Evolutionary conservation across 208 protist genomes (phyloP), one percentile per base, ranked within the genome.

Genomic region (Trypanosoma avium): DNA sequence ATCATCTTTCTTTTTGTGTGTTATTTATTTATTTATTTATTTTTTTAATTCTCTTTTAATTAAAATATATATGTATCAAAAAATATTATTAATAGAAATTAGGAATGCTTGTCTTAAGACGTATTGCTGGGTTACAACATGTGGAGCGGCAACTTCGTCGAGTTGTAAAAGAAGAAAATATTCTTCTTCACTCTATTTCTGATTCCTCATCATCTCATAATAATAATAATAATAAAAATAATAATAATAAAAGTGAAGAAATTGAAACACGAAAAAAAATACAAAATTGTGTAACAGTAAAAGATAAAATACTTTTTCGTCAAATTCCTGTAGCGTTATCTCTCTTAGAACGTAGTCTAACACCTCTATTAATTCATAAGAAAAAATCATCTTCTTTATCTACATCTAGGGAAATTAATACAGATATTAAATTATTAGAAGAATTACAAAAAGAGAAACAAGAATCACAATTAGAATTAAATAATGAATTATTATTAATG

Each of bases 271-370:
- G 15, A 15, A 35, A 35, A 17, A 32, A 49, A 49, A 2, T 50
- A 9, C 40, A 21, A 26, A 50, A 24, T 46, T 47, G 56, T 12
- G 57, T 42, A 13, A 64, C 43, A 27, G 7, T 61, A 24, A 73
- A 77, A 30, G 81, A 90, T 22, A 81, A 86, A 57, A 58, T 89
- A 6, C 71, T 93, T 6, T 81, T 87, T 60, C 84, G 87, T 21
- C 66, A 71, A n/a, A 73, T 84, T 9, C 87, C 87, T 15, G 55
- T 93, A 17, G 60, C 73, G 6, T 57, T 93, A 30, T 93, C 87
- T 2, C 80, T 91, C 53, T 46, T 93, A 38, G 87, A 93, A 57
- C 75, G 87, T 17, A 84, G 74, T 57, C 61, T 88, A 52, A 27
- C 65, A 53, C 46, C 59, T 19, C 5, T 61, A 43, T 24, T 46